A percentile compares a stretch with the other conserved stretches of the same genome.
phyloP scores from a whole-genome alignment of 1,284 basidiomycete species.

The Ustilago sp. region DNA sequence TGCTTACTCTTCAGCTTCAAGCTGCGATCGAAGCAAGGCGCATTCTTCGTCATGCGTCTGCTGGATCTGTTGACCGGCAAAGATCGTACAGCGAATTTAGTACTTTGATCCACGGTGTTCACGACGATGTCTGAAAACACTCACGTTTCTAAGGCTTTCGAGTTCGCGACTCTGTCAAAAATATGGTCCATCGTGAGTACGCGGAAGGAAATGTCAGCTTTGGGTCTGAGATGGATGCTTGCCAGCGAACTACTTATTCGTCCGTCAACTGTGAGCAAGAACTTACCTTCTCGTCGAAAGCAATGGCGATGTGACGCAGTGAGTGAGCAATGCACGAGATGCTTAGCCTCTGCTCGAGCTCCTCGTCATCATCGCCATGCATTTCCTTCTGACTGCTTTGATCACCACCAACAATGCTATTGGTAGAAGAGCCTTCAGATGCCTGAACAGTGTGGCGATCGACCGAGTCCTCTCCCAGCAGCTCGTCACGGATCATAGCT shows the following conservation, averaged over 20 bases:
- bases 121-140: neutral
- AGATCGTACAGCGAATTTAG: neutral
- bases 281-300: conserved; percentile 45
- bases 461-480: conserved; percentile 23
- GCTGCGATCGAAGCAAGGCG: conserved; percentile 10
- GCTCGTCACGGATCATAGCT: conserved; percentile 36
- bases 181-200: neutral
- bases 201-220: neutral
- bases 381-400: neutral
- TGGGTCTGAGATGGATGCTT: neutral
- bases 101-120: no score
- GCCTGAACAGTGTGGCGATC: conserved; percentile 13
- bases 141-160: conserved; percentile 30
- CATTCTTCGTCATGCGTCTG: conserved; percentile 19
- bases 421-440: conserved; percentile 12
- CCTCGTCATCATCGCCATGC: neutral
- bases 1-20: conserved; percentile 17
- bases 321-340: conserved; percentile 29
- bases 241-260: neutral
- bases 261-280: neutral
- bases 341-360: conserved; percentile 22
- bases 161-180: conserved; percentile 34
- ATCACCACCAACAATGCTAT: neutral
- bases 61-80: conserved; percentile 11
- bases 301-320: conserved; percentile 37